Percentiles rank a stretch among this genome's conserved stretches.
These are phyloP conservation scores for Lactarius hatsudake DNA, from an alignment of 768 basidiomycete species.

Conservation along the genomic window DNA sequence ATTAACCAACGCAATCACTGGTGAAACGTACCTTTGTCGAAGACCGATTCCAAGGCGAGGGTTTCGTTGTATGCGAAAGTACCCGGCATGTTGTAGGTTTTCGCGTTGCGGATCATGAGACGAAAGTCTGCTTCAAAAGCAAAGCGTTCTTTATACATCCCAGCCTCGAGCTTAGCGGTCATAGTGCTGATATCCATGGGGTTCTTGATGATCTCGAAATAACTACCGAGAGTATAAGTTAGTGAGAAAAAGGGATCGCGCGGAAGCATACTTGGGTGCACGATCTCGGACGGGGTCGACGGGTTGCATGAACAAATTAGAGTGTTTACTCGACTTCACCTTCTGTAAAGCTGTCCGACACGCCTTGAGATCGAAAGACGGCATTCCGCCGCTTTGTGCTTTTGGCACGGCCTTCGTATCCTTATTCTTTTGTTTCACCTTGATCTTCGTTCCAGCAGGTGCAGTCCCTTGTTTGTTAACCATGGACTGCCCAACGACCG, in stretches of 20 bases:
- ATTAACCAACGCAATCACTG: constrained; percentile 1
- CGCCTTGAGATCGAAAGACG: constrained; percentile 67
- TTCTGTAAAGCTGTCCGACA: constrained; percentile 80
- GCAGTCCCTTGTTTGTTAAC: constrained; percentile 16
- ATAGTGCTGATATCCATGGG: constrained; percentile 96
- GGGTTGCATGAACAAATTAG: constrained; percentile 74
- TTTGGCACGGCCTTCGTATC: constrained; percentile 55
- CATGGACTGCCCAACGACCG: background rate
- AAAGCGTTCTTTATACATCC: constrained; percentile 80
- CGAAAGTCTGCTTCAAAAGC: constrained; percentile 84
- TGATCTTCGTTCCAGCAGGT: constrained; percentile 18
- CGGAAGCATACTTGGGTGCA: constrained; percentile 70
- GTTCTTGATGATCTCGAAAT: constrained; percentile 84
- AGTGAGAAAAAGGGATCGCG: constrained; percentile 15
- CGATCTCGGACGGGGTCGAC: constrained; percentile 95
- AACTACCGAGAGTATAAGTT: constrained; percentile 46
- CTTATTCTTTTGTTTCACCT: constrained; percentile 29
- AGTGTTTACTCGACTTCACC: constrained; percentile 68
- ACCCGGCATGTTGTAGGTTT: constrained; percentile 73
- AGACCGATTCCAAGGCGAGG: constrained; percentile 69
- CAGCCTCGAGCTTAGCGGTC: constrained; percentile 79
- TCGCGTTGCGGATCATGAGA: constrained; percentile 85
- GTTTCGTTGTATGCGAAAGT: constrained; percentile 76
- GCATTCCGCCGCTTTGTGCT: constrained; percentile 76
- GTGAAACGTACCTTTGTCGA: constrained; percentile 71